Conservation (phyloP, 1,139 yeast species). For the Hemisphaericaspora xylofermentans region DNA sequence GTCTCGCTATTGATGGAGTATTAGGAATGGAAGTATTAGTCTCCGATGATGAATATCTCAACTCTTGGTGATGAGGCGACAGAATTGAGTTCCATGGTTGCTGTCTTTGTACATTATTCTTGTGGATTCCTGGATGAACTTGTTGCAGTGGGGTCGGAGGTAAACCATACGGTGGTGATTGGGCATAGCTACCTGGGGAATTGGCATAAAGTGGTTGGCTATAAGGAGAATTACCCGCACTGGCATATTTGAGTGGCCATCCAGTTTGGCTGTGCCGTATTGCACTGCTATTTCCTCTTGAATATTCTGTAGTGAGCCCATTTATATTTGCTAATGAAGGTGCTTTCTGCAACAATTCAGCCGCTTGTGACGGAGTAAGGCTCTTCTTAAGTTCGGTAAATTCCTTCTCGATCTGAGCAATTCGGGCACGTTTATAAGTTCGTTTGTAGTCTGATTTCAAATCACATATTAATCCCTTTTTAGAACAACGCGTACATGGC, state of each 20-base stretch:
- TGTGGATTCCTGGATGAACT: not conserved
- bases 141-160: slow-evolving; percentile 2
- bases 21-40: slow-evolving; percentile 29
- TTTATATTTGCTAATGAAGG: slow-evolving; percentile 26
- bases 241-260: not conserved
- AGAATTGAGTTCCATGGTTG: not conserved
- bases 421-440: slow-evolving; percentile 81
- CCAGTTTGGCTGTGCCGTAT: slow-evolving; percentile 7
- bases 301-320: not conserved
- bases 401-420: slow-evolving; percentile 82
- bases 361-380: slow-evolving; percentile 51
- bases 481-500: slow-evolving; percentile 82
- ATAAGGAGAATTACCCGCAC: not conserved
- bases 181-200: slow-evolving; percentile 3
- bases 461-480: slow-evolving; percentile 68
- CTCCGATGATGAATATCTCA: slow-evolving; percentile 19
- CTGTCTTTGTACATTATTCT: not conserved
- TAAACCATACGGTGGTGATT: slow-evolving; percentile 5
- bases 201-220: not conserved
- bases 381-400: slow-evolving; percentile 64
- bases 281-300: slow-evolving; percentile 3
- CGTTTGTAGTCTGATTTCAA: slow-evolving; percentile 81
- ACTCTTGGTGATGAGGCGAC: slow-evolving; percentile 8
- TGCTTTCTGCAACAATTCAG: slow-evolving; percentile 39
- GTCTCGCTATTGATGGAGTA: slow-evolving; percentile 31